These are phyloP conservation scores for Teratosphaeria epicoccoides DNA, from an alignment of 2,329 filamentous ascomycete species.

Conservation along the genomic window DNA sequence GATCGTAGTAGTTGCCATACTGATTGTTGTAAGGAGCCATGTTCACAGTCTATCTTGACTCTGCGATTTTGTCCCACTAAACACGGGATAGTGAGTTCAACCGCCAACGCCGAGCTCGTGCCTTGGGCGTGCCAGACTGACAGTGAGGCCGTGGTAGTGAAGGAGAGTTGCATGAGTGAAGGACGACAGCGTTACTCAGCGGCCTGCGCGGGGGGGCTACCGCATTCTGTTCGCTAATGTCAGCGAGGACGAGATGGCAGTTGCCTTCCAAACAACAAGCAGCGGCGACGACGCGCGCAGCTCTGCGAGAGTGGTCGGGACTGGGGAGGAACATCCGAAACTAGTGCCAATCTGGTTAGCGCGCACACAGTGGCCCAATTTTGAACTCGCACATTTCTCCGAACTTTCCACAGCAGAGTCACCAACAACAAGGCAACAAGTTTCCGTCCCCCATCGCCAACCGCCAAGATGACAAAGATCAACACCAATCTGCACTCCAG, in stretches of 20 bases:
- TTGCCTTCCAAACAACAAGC: background rate
- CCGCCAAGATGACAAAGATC: slow-evolving; percentile 60
- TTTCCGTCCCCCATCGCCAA: background rate
- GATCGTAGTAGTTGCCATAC: slow-evolving; percentile 22
- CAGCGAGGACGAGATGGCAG: background rate
- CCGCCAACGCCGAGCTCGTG: background rate
- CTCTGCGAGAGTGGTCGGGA: background rate
- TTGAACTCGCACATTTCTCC: background rate
- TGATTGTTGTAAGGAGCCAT: slow-evolving; percentile 21
- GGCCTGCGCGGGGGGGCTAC: background rate
- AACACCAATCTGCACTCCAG: slow-evolving; percentile 62
- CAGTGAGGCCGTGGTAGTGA: background rate
- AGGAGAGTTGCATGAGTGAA: background rate
- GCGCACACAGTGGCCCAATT: background rate
- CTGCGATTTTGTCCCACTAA: background rate
- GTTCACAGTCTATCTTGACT: background rate
- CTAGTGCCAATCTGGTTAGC: background rate
- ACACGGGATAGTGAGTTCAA: background rate
- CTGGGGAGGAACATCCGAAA: background rate
- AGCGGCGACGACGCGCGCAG: background rate
- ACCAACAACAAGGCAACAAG: slow-evolving; percentile 12
- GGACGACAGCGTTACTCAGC: background rate
- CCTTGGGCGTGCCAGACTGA: no score
- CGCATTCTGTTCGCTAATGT: no score
- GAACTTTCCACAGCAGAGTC: background rate